Base-by-base conservation (phyloP, 2,329 filamentous ascomycete species). In the Decorospora gaudefroyi region DNA sequence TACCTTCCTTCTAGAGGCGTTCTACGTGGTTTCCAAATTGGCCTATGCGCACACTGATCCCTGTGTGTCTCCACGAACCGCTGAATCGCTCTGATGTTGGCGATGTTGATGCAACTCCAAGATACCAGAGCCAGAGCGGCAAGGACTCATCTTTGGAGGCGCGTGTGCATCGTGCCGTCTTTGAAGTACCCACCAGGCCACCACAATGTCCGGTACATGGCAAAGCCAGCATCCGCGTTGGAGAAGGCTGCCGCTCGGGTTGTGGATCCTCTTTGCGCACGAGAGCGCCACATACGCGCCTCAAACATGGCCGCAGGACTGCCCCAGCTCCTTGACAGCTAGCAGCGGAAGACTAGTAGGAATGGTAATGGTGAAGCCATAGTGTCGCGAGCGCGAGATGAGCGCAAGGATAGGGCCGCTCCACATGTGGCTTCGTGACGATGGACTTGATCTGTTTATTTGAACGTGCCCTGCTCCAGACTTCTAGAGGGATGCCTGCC, bases 271-370 rank as follows among this genome's bases (percentile, higher is more conserved):
- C 48, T 57, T 50, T 61, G 58, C 49, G 51, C 46, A 53, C 46
- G 55, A 53, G 51, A 55, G 60, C 64, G 62, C 64, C 66, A 66
- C 61, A 56, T 52, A 63, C 60, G 60, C 59, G 60, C 59, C 62
- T 59, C 53, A 49, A 59, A 51, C 54, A 51, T 55, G 57, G 57
- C 51, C 59, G 63, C 61, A 61, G 48, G 53, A 60, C 38, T 61
- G 60, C 56, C 64, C 57, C 51, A 61, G 56, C 61, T 56, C 55
- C 48, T 49, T 53, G 55, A 55, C 53, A 52, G 51, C 51, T 52
- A 55, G 55, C 53, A 51, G 57, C 49, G 59, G 58, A 56, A 48
- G 57, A 46, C 55, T 55, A 61, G 52, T 54, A 61, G 35, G 38
- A 58, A 54, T 47, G 39, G 60, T 53, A 44, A 50, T 59, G 59